These are phyloP conservation scores for Apiospora malaysiana DNA, from an alignment of 2,329 filamentous ascomycete species.

Conservation along the genomic window DNA sequence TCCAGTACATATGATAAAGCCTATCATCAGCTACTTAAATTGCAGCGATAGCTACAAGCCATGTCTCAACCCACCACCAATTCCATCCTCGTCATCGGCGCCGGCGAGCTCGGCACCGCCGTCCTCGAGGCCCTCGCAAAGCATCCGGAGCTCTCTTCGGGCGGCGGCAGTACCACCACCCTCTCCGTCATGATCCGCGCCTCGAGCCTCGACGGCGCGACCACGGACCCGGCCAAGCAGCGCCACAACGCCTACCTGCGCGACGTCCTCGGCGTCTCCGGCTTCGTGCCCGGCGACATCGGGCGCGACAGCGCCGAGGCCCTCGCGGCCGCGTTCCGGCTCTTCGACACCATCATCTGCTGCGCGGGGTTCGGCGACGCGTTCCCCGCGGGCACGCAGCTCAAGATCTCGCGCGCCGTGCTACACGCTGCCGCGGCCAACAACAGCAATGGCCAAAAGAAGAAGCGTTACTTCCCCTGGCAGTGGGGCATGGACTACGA, in stretches of 20 bases:
- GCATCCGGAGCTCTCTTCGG: conserved; percentile 47
- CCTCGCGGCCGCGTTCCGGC: conserved; percentile 49
- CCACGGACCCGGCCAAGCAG: conserved; percentile 44
- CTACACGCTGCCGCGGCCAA: conserved; percentile 50
- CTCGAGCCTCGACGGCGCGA: conserved; percentile 45
- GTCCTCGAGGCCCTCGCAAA: conserved; percentile 57
- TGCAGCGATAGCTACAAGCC: too few species aligned
- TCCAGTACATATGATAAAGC: background rate
- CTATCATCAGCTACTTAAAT: background rate
- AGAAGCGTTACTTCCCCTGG: conserved; percentile 67
- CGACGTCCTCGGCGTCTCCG: conserved; percentile 42
- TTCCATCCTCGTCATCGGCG: conserved; percentile 65
- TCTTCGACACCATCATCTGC: conserved; percentile 61
- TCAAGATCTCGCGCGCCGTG: conserved; percentile 62
- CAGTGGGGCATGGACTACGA: conserved; percentile 79
- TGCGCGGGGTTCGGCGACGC: conserved; percentile 62
- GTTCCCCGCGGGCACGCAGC: conserved; percentile 58
- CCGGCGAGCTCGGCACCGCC: conserved; percentile 68
- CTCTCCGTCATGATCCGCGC: conserved; percentile 62
- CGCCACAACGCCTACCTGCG: conserved; percentile 41
- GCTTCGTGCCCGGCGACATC: conserved; percentile 51
- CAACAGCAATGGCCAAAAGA: too few species aligned
- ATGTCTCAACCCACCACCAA: too few species aligned
- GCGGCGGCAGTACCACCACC: conserved; percentile 31
- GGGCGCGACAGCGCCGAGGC: conserved; percentile 38